Evolutionary conservation across 805 yeast genomes (phyloP).

Genomic region (Blastobotrys chiropterorum): DNA sequence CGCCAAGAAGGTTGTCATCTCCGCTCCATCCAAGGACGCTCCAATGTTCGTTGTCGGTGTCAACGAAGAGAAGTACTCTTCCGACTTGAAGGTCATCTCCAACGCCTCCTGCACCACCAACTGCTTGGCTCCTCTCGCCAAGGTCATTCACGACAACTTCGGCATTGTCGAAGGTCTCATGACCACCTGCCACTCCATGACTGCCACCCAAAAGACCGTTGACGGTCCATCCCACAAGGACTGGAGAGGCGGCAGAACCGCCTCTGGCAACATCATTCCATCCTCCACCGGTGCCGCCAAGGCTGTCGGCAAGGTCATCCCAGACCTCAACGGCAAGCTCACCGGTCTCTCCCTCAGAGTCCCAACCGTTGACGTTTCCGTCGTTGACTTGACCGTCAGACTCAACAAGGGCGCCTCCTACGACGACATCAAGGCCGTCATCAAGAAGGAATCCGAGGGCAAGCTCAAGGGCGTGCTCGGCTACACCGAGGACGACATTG

Average conservation of each 20-base stretch:
- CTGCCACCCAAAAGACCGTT: slow-evolving; percentile 94
- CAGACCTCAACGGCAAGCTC: slow-evolving; percentile 83
- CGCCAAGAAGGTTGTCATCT: slow-evolving; percentile 91
- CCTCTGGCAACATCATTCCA: slow-evolving; percentile 92
- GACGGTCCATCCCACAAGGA: slow-evolving; percentile 97
- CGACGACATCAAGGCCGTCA: slow-evolving; percentile 72
- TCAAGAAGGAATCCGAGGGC: slow-evolving; percentile 73
- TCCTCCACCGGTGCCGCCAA: slow-evolving; percentile 97
- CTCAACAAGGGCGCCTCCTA: slow-evolving; percentile 69
- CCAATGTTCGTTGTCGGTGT: slow-evolving; percentile 96
- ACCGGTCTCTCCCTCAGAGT: slow-evolving; percentile 93
- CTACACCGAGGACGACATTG: slow-evolving; percentile 90
- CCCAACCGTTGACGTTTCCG: slow-evolving; percentile 90
- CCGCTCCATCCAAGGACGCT: slow-evolving; percentile 91
- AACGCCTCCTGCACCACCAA: slow-evolving; percentile 96
- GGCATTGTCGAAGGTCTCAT: slow-evolving; percentile 89
- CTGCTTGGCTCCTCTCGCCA: slow-evolving; percentile 92
- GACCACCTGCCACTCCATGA: slow-evolving; percentile 95
- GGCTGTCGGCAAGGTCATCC: slow-evolving; percentile 95
- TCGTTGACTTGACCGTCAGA: slow-evolving; percentile 86
- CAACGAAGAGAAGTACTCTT: slow-evolving; percentile 70
- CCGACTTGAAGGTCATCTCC: slow-evolving; percentile 71
- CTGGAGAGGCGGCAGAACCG: slow-evolving; percentile 98
- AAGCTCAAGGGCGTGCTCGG: slow-evolving; percentile 76
- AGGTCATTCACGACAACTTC: slow-evolving; percentile 77